These are phyloP conservation scores for Phaeomoniella chlamydospora DNA, from an alignment of 2,329 filamentous ascomycete species.

Conservation along the genomic window DNA sequence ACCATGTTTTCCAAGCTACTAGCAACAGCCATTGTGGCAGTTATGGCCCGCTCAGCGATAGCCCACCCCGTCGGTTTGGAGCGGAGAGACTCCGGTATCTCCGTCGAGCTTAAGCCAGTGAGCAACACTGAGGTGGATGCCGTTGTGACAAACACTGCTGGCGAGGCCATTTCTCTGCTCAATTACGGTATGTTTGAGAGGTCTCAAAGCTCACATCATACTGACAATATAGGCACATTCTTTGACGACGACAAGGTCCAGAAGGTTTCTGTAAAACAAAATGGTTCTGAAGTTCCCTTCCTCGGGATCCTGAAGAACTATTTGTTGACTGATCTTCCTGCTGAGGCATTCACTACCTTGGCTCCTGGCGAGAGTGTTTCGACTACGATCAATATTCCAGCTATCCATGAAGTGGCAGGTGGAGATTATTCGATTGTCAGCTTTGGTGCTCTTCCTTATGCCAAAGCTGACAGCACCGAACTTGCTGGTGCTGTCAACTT, in stretches of 20 bases:
- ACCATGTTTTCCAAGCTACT: no score
- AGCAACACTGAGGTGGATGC: slow-evolving; percentile 20
- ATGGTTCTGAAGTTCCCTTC: slow-evolving; percentile 18
- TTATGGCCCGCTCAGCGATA: no score
- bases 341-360: slow-evolving; percentile 16
- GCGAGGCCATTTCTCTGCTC: slow-evolving; percentile 17
- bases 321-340: slow-evolving; percentile 13
- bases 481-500: slow-evolving; percentile 42
- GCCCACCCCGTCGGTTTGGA: no score
- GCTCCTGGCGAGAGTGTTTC: slow-evolving; percentile 15
- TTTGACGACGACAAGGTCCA: slow-evolving; percentile 18
- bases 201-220: no score
- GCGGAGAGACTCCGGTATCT: slow-evolving; percentile 11
- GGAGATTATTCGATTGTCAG: slow-evolving; percentile 44
- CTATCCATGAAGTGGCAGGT: slow-evolving; percentile 25
- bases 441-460: slow-evolving; percentile 41
- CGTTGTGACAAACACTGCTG: slow-evolving; percentile 19
- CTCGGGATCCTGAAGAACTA: slow-evolving; percentile 17
- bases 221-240: slow-evolving; percentile 16
- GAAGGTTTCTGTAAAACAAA: slow-evolving; percentile 18
- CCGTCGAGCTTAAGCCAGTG: slow-evolving; percentile 17
- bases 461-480: slow-evolving; percentile 34
- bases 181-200: no score
- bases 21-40: no score
- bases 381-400: slow-evolving; percentile 20